phyloP scores from a whole-genome alignment of 805 yeast genomes.

The Metschnikowia anglica region DNA sequence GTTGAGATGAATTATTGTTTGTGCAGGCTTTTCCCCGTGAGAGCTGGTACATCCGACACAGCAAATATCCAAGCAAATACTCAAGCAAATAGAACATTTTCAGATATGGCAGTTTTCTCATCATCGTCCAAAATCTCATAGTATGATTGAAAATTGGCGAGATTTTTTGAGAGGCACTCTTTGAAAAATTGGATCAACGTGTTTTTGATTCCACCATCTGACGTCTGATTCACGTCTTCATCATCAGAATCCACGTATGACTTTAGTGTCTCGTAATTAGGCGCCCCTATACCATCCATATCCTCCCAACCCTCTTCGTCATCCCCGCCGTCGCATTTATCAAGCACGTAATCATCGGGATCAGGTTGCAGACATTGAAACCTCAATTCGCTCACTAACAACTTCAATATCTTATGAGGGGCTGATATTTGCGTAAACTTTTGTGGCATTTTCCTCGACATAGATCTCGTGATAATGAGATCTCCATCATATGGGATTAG shows the following conservation, averaged over 20 bases:
- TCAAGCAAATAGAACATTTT: slow-evolving; percentile 40
- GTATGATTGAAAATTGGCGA: slow-evolving; percentile 51
- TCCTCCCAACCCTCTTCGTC: slow-evolving; percentile 70
- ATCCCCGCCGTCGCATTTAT: slow-evolving; percentile 31
- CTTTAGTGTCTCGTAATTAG: slow-evolving; percentile 61
- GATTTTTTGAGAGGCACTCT: slow-evolving; percentile 50
- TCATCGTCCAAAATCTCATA: slow-evolving; percentile 50
- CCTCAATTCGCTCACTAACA: slow-evolving; percentile 66
- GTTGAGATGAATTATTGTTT: slow-evolving; percentile 2
- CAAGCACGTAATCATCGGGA: slow-evolving; percentile 36
- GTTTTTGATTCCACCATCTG: slow-evolving; percentile 39
- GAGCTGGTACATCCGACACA: no score
- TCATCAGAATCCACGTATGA: slow-evolving; percentile 50
- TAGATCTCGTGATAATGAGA: slow-evolving; percentile 81
- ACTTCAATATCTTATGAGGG: slow-evolving; percentile 66
- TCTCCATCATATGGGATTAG: slow-evolving; percentile 59
- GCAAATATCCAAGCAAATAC: no score
- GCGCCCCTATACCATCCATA: slow-evolving; percentile 61
- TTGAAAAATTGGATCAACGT: slow-evolving; percentile 53
- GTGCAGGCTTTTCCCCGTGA: neutral
- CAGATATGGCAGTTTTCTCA: slow-evolving; percentile 55
- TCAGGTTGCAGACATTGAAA: slow-evolving; percentile 59
- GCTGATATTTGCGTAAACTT: slow-evolving; percentile 66
- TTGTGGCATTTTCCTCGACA: slow-evolving; percentile 65
- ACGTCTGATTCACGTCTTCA: slow-evolving; percentile 29